Evolutionary conservation across 2,329 filamentous ascomycete species (phyloP).

Genomic region (Hymenoscyphus infarciens): DNA sequence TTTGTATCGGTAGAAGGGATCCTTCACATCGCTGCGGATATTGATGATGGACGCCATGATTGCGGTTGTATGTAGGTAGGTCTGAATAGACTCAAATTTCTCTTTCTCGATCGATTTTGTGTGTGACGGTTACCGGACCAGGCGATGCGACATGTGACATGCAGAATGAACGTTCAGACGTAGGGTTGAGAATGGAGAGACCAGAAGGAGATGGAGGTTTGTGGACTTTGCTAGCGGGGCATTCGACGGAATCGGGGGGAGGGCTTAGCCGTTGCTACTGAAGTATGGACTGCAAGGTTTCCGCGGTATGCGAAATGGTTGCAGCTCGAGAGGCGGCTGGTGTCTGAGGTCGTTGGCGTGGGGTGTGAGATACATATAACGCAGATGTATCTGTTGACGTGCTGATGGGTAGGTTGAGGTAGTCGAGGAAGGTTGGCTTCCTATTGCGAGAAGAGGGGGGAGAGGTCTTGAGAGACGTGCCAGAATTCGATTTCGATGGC

Average conservation of each 20-base stretch:
- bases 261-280: constrained; percentile 83
- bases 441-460: constrained; percentile 2
- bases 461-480: background rate
- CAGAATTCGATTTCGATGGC: background rate
- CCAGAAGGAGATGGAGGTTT: constrained; percentile 49
- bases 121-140: constrained; percentile 25
- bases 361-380: constrained; percentile 43
- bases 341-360: constrained; percentile 86
- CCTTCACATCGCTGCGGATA: constrained; percentile 95
- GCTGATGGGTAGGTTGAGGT: constrained; percentile 32
- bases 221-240: constrained; percentile 40
- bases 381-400: constrained; percentile 36
- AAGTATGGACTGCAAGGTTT: constrained; percentile 89
- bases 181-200: constrained; percentile 11
- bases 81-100: constrained; percentile 20
- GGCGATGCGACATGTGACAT: constrained; percentile 41
- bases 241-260: constrained; percentile 28
- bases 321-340: constrained; percentile 91
- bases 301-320: constrained; percentile 92
- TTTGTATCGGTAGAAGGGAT: constrained; percentile 99
- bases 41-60: constrained; percentile 91
- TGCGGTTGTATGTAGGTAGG: constrained; percentile 40
- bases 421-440: constrained; percentile 21
- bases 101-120: constrained; percentile 18
- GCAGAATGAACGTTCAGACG: constrained; percentile 38